Base-by-base conservation (phyloP, 331 rosid genomes). In the Pyrus hybrid region DNA sequence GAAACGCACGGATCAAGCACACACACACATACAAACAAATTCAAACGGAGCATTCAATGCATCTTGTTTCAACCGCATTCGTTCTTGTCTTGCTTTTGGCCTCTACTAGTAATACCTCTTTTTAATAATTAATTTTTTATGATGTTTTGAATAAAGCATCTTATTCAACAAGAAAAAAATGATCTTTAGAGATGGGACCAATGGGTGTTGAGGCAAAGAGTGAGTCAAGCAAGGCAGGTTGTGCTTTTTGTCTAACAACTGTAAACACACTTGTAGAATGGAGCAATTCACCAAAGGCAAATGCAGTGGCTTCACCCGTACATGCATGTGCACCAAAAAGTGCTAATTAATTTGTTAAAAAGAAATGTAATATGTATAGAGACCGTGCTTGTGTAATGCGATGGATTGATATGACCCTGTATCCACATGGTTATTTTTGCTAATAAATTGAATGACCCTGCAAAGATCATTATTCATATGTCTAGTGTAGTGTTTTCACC, bases 281-380 rank as follows among this genome's bases (percentile, higher is more conserved):
- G 86, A 79, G 65, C 81, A 84, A 45, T 83, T 83, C 66, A 53
- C 47, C 0, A 79, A 62, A 0, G 87, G 84, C 17, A 32, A 80
- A 20, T 83, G 87, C 81, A 14, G 53, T 1, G 87, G 82, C 6
- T 26, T 80, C 68, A 77, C 70, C 51, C 84, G 73, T 28, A 73
- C 75, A 30, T 83, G 82, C 72, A 60, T 83, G 73, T 83, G 87
- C 74, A 67, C 84, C 18, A 74, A 33, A 18, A 8, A 16, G 6
- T 80, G 75, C 23, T 74, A 68, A 30, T 25, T 64, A 2, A 54
- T 45, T 13, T 45, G 51, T 45, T 45, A 45, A 45, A 30, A 45
- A 45, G 51, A 45, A 45, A 45, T 45, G 51, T 45, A 45, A 45
- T 4, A 5, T 13, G 17, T 13, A 13, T 45, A 45, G 4, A 5